Percentiles rank a stretch among this genome's conserved stretches.
These are phyloP conservation scores for Coleophoma cylindrospora DNA, from an alignment of 2,329 filamentous ascomycete species.

Conservation along the genomic window DNA sequence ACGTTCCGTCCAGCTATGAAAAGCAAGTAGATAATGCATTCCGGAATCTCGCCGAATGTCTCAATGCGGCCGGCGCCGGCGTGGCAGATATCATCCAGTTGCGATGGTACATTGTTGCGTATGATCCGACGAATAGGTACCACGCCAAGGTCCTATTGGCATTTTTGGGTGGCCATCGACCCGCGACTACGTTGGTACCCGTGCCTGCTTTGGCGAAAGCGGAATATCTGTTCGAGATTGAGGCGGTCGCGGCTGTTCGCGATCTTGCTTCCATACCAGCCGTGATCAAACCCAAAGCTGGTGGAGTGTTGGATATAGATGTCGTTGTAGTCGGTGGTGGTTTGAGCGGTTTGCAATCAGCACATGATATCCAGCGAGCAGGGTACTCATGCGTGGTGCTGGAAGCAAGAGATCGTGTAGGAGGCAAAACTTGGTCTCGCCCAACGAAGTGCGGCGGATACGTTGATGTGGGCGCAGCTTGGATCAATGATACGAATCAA, in stretches of 20 bases:
- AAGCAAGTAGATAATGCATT: not conserved
- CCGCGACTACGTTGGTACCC: not conserved
- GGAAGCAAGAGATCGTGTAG: conserved; percentile 37
- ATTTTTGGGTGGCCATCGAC: not conserved
- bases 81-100: not conserved
- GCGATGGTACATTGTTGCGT: not conserved
- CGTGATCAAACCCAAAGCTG: not conserved
- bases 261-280: not conserved
- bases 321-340: conserved; percentile 9
- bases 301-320: conserved; percentile 1
- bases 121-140: not conserved
- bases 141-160: not conserved
- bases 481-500: conserved; percentile 42
- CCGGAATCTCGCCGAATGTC: not conserved
- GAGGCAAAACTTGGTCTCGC: conserved; percentile 31
- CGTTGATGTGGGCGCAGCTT: conserved; percentile 51
- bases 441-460: conserved; percentile 23
- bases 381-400: conserved; percentile 25
- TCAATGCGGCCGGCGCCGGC: not conserved
- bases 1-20: not conserved
- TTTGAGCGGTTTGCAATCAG: conserved; percentile 11
- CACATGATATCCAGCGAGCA: conserved; percentile 10
- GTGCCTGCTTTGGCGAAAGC: not conserved
- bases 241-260: not conserved
- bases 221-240: not conserved